Evolutionary conservation across 129 eudicot genomes (phyloP).

Genomic region (Helichrysum umbraculigerum): DNA sequence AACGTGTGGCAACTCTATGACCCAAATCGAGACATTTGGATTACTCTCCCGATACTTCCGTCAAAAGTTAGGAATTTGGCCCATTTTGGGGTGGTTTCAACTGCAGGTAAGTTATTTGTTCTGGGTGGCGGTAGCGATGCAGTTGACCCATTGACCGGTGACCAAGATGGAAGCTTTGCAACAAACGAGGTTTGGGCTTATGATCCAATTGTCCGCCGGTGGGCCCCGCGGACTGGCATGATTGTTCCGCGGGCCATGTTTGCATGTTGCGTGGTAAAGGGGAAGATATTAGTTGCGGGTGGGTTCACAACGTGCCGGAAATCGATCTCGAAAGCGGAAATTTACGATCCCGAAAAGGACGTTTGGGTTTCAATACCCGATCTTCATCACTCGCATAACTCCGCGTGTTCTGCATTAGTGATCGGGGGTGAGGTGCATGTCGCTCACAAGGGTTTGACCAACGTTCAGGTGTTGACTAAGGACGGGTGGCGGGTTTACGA

Average conservation of each 20-base stretch:
- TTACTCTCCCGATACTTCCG: constrained; percentile 84
- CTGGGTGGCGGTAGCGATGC: constrained; percentile 99
- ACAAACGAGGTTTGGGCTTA: constrained; percentile 94
- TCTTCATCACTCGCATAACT: constrained; percentile 69
- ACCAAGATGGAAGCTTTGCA: constrained; percentile 90
- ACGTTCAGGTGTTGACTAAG: constrained; percentile 61
- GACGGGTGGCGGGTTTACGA: constrained; percentile 74
- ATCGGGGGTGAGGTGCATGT: constrained; percentile 78
- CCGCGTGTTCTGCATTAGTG: constrained; percentile 76
- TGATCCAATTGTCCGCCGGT: constrained; percentile 62
- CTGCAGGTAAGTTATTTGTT: constrained; percentile 77
- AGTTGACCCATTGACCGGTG: constrained; percentile 90
- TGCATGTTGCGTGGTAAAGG: constrained; percentile 80
- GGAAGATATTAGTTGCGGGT: constrained; percentile 88
- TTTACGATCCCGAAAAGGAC: constrained; percentile 84
- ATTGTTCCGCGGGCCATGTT: constrained; percentile 90
- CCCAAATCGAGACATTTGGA: constrained; percentile 75
- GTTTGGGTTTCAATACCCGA: constrained; percentile 71
- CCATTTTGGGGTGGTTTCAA: constrained; percentile 76
- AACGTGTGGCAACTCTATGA: constrained; percentile 87
- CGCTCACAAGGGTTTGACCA: constrained; percentile 84
- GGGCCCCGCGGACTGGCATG: constrained; percentile 85
- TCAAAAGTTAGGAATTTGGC: constrained; percentile 76
- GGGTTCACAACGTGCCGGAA: constrained; percentile 86
- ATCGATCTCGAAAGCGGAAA: constrained; percentile 78